These are phyloP conservation scores for Tuber borchii DNA, from an alignment of 495 filamentous ascomycete species.

Conservation along the genomic window DNA sequence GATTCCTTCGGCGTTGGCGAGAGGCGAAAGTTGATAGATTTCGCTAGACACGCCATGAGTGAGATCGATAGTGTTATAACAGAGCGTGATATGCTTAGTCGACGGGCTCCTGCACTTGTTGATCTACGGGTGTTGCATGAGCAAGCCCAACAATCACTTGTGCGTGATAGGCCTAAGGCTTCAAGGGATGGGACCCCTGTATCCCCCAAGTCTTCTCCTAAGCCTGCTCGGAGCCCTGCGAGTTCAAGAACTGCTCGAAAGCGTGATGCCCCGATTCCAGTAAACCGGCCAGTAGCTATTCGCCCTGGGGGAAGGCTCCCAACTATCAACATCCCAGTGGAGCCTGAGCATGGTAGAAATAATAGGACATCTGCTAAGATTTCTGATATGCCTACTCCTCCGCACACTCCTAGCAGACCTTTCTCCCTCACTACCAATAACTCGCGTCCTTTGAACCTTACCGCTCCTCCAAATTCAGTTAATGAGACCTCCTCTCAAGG, in stretches of 20 bases:
- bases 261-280: slow-evolving; percentile 15
- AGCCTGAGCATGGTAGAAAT: slow-evolving; percentile 21
- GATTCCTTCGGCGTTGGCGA: slow-evolving; percentile 37
- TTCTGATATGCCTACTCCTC: slow-evolving; percentile 32
- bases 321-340: slow-evolving; percentile 26
- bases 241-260: slow-evolving; percentile 15
- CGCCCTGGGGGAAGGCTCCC: slow-evolving; percentile 14
- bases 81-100: slow-evolving; percentile 35
- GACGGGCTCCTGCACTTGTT: slow-evolving; percentile 24
- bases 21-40: slow-evolving; percentile 41
- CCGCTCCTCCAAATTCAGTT: slow-evolving; percentile 12
- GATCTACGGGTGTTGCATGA: slow-evolving; percentile 10
- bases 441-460: slow-evolving; percentile 19
- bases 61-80: slow-evolving; percentile 43
- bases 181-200: background rate
- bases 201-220: slow-evolving; percentile 15
- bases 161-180: slow-evolving; percentile 5
- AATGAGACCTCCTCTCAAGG: slow-evolving; percentile 7
- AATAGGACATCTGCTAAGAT: slow-evolving; percentile 30
- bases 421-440: slow-evolving; percentile 26
- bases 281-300: slow-evolving; percentile 10
- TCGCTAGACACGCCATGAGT: slow-evolving; percentile 40
- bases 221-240: background rate
- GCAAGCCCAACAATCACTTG: slow-evolving; percentile 5
- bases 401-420: slow-evolving; percentile 31